Evolutionary conservation across 257 asterid genomes (phyloP).

Genomic region (Solanum lycopersicoides): DNA sequence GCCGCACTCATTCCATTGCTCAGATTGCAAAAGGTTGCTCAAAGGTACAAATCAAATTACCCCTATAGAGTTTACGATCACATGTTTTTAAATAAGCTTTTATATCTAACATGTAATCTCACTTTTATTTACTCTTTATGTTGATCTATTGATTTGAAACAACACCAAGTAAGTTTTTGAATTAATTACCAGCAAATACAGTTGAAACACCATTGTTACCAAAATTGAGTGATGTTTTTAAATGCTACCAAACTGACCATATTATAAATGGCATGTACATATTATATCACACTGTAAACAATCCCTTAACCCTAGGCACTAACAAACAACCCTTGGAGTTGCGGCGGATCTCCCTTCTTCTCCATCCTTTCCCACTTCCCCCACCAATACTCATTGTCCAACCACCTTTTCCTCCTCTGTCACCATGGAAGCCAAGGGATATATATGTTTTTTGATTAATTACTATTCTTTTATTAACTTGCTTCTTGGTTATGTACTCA

Average conservation of each 20-base stretch:
- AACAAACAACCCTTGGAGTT: not conserved
- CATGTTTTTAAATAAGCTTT: not conserved
- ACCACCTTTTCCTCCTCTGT: not conserved
- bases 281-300: not conserved
- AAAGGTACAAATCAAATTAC: conserved; percentile 36
- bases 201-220: not conserved
- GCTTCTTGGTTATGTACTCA: not conserved
- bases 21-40: conserved; percentile 94
- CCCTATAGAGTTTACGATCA: not conserved
- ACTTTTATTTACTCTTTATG: not conserved
- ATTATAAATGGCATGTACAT: not conserved
- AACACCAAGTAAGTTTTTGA: not conserved
- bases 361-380: not conserved
- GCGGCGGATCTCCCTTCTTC: not conserved
- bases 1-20: conserved; percentile 88
- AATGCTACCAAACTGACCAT: not conserved
- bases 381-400: not conserved
- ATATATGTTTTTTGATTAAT: not conserved
- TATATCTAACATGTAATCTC: no score
- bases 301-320: not conserved
- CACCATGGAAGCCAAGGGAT: not conserved
- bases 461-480: not conserved
- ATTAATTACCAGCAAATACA: not conserved
- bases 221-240: not conserved
- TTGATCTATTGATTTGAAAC: not conserved